Conservation (phyloP, 768 basidiomycete genomes). For the Suillus weaverae region DNA sequence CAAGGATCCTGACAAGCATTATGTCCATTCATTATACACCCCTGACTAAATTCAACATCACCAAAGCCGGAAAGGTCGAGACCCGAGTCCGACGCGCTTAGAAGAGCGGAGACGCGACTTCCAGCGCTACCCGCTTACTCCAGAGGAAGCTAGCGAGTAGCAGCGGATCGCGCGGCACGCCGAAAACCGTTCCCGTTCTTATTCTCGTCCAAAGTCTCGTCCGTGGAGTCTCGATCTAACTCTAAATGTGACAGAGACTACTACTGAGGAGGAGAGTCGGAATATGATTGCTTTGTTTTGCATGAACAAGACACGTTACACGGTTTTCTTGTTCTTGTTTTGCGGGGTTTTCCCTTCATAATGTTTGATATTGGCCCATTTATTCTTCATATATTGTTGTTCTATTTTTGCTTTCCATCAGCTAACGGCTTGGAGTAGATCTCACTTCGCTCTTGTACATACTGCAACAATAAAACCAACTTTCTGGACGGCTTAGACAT, state of each 20-base stretch:
- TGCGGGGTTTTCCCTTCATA: neutral
- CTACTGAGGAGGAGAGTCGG: constrained; percentile 4
- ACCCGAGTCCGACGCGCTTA: too few species aligned
- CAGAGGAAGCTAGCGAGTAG: constrained; percentile 39
- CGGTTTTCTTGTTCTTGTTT: neutral
- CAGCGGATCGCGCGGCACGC: neutral
- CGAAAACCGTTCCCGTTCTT: too few species aligned
- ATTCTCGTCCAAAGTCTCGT: neutral
- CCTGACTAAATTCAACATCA: too few species aligned
- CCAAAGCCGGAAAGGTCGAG: too few species aligned
- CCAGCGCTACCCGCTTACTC: constrained; percentile 43
- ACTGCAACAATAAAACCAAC: neutral
- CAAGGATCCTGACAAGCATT: too few species aligned
- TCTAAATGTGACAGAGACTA: neutral
- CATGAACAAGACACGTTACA: neutral
- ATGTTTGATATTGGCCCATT: neutral
- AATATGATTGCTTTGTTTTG: constrained; percentile 5
- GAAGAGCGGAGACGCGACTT: too few species aligned
- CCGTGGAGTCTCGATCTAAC: neutral
- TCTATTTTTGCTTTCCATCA: neutral
- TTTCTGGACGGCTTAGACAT: neutral
- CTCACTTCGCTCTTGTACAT: neutral
- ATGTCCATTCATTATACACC: too few species aligned
- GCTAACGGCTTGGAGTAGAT: neutral
- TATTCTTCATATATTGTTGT: neutral